phyloP scores from a whole-genome alignment of 2,329 filamentous ascomycete species.

The Aspergillus brunneoviolaceus region DNA sequence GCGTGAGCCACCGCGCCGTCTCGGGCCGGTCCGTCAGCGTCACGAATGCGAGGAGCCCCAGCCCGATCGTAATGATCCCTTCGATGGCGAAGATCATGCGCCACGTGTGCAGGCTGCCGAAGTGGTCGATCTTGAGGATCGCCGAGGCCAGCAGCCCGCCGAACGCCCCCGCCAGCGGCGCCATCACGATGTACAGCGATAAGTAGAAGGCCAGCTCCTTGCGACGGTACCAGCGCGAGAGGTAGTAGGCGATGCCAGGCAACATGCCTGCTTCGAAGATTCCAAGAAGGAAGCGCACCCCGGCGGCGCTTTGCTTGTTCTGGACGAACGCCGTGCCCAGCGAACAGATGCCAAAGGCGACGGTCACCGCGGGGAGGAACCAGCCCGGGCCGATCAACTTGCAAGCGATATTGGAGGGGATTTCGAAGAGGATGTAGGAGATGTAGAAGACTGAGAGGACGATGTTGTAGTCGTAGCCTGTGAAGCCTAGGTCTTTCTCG shows the following conservation, averaged over 20 bases:
- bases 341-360: slow-evolving; percentile 64
- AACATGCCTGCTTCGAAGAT: slow-evolving; percentile 73
- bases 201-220: slow-evolving; percentile 67
- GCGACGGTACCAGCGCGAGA: slow-evolving; percentile 70
- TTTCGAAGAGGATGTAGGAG: slow-evolving; percentile 71
- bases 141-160: slow-evolving; percentile 65
- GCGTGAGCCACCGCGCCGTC: slow-evolving; percentile 64
- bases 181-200: slow-evolving; percentile 68
- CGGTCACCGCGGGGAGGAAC: slow-evolving; percentile 64
- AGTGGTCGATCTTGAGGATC: slow-evolving; percentile 61
- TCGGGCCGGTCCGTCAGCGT: slow-evolving; percentile 68
- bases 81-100: slow-evolving; percentile 73
- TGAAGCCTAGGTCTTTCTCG: slow-evolving; percentile 60
- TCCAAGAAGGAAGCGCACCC: slow-evolving; percentile 66
- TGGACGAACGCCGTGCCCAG: slow-evolving; percentile 66
- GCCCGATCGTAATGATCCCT: slow-evolving; percentile 60
- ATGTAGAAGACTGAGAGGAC: slow-evolving; percentile 70
- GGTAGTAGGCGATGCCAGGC: slow-evolving; percentile 72
- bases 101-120: slow-evolving; percentile 60
- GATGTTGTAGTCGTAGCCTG: slow-evolving; percentile 66
- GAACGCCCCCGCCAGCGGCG: slow-evolving; percentile 69
- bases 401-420: slow-evolving; percentile 67
- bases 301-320: slow-evolving; percentile 53
- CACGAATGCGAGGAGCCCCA: slow-evolving; percentile 62
- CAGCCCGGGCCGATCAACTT: slow-evolving; percentile 71